Base-by-base conservation (phyloP, 306 rosid species). In the Acmispon strigosus region DNA sequence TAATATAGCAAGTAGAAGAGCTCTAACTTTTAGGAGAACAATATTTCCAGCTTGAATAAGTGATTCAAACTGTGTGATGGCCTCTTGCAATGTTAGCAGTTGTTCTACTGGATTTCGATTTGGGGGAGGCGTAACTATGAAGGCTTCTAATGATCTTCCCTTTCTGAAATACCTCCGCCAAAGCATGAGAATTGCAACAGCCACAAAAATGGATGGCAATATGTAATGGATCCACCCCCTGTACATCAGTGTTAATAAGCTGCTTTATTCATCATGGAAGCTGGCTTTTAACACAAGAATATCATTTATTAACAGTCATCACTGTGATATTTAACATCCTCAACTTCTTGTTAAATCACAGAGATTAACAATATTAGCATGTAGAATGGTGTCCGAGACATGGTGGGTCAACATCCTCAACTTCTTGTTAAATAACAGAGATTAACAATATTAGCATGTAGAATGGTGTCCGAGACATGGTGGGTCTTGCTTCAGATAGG, bases 221-320 rank as follows among this genome's bases (percentile, higher is more conserved):
- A 85, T 16, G 77, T 81, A 90, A 76, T 86, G 87, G 82, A 83
- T 81, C 98, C 98, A 93, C 37, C 89, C 96, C 86, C 98, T 93
- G 96, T 76, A 82, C 45, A 70, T 63, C 73, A 74, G 70, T 16
- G 57, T 74, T 68, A 68, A 79, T 22, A 17, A 69, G 62, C 34
- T 44, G 41, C 12, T 34, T 69, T 61, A 69, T 69, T 74, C 76
- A 68, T 42, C 45, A 69, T 6, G 10, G 24, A 56, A 74, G 65
- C 60, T 41, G 60, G 53, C 52, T 68, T 39, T 72, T 51, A 57
- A 69, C 43, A 47, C 60, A 73, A 77, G 44, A 58, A 42, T 74
- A 36, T 74, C 57, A 74, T 54, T 78, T 72, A 61, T 62, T 63
- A 49, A 73, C 47, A 77, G 18, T 8, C 66, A 57, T 9, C 51